These are phyloP conservation scores for Colletotrichum brevisporum DNA, from an alignment of 2,329 filamentous ascomycete species.

Conservation along the genomic window DNA sequence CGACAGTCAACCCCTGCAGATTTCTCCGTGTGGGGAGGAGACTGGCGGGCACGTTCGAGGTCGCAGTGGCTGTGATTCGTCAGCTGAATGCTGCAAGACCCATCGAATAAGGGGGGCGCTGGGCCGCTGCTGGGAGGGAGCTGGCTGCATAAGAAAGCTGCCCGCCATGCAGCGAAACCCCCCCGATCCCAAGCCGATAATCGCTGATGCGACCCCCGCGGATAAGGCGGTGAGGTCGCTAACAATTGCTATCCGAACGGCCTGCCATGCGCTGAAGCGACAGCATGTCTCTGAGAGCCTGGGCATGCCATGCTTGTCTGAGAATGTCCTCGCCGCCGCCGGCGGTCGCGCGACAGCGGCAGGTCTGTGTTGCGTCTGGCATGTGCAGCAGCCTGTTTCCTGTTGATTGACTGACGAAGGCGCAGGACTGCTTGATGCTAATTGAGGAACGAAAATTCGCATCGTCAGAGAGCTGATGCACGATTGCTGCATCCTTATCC, in stretches of 20 bases:
- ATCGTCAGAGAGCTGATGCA: slow-evolving; percentile 3
- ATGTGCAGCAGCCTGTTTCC: slow-evolving; percentile 38
- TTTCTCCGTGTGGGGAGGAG: slow-evolving; percentile 39
- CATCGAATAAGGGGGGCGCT: slow-evolving; percentile 6
- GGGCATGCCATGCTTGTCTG: slow-evolving; percentile 29
- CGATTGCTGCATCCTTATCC: neutral
- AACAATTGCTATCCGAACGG: slow-evolving; percentile 22
- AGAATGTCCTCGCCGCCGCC: neutral
- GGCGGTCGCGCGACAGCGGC: slow-evolving; percentile 1
- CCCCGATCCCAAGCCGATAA: slow-evolving; percentile 24
- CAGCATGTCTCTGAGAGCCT: slow-evolving; percentile 13
- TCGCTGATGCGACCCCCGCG: slow-evolving; percentile 14
- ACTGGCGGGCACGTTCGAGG: slow-evolving; percentile 21
- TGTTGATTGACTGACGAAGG: slow-evolving; percentile 26
- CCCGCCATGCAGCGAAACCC: slow-evolving; percentile 24
- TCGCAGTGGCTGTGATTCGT: slow-evolving; percentile 30
- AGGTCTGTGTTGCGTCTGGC: slow-evolving; percentile 38
- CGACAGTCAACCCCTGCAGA: slow-evolving; percentile 39
- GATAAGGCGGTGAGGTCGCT: slow-evolving; percentile 11
- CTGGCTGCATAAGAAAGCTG: slow-evolving; percentile 30
- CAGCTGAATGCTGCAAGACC: neutral
- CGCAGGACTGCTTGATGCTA: neutral
- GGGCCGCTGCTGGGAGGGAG: slow-evolving; percentile 14
- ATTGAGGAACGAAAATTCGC: neutral
- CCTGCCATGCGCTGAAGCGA: neutral